Conservation (phyloP, 176 grass and related monocot species). For the Neostapfia colusana region DNA sequence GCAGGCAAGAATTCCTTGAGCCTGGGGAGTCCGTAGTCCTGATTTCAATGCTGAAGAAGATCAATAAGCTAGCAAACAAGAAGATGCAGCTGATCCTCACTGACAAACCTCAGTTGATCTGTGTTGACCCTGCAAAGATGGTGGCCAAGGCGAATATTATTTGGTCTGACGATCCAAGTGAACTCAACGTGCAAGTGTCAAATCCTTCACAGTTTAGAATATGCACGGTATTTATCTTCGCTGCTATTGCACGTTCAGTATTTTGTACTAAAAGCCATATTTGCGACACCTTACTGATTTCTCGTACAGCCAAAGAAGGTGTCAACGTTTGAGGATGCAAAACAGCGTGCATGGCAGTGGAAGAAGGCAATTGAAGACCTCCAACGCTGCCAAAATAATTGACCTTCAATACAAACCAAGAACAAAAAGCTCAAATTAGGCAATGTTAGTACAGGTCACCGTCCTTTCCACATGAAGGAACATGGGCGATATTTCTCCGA, state of each 20-base stretch:
- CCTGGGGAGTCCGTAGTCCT: slow-evolving; percentile 82
- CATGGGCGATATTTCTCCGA: slow-evolving; percentile 6
- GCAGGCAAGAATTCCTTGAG: slow-evolving; percentile 92
- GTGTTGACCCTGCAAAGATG: slow-evolving; percentile 92
- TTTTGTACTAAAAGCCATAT: slow-evolving; percentile 9
- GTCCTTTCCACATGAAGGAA: slow-evolving; percentile 3
- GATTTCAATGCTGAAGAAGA: slow-evolving; percentile 98
- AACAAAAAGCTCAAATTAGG: slow-evolving; percentile 22
- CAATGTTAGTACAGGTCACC: slow-evolving; percentile 2
- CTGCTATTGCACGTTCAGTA: not conserved
- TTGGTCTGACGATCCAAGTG: slow-evolving; percentile 79
- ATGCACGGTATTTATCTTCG: slow-evolving; percentile 65
- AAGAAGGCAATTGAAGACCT: slow-evolving; percentile 96
- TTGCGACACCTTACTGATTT: slow-evolving; percentile 12
- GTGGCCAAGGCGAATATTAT: slow-evolving; percentile 66
- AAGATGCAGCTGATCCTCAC: slow-evolving; percentile 96
- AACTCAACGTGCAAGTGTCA: slow-evolving; percentile 71
- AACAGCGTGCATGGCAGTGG: slow-evolving; percentile 91
- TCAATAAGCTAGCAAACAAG: slow-evolving; percentile 92
- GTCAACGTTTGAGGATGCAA: slow-evolving; percentile 77
- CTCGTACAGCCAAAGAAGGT: slow-evolving; percentile 87
- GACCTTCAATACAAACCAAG: slow-evolving; percentile 33
- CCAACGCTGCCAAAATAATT: slow-evolving; percentile 54
- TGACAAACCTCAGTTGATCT: slow-evolving; percentile 88
- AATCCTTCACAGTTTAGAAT: slow-evolving; percentile 92